Percentiles rank a stretch among this genome's conserved stretches.
Conservation (phyloP, 2,329 filamentous ascomycete species). For the Aspergillus tanneri region DNA sequence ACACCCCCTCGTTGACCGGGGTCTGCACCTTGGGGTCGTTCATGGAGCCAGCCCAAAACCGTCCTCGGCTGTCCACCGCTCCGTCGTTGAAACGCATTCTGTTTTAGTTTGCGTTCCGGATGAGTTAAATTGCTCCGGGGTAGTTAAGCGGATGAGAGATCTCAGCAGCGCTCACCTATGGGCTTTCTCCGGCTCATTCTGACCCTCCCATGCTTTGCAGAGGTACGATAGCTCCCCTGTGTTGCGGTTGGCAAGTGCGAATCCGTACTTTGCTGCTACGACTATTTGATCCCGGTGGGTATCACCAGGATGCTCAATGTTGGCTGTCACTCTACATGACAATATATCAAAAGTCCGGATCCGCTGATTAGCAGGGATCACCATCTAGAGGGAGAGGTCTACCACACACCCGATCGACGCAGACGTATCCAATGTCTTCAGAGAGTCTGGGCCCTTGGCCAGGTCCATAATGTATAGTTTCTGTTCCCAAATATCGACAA, state of each 20-base stretch:
- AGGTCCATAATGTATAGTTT: constrained; percentile 72
- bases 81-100: constrained; percentile 73
- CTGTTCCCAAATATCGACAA: constrained; percentile 72
- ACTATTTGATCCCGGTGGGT: constrained; percentile 62
- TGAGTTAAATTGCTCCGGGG: constrained; percentile 11
- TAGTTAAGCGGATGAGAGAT: neutral
- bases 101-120: constrained; percentile 13
- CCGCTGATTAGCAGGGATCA: constrained; percentile 41
- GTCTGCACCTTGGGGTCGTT: constrained; percentile 70
- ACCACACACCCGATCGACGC: constrained; percentile 53
- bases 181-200: constrained; percentile 48
- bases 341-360: too few species aligned
- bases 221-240: constrained; percentile 58
- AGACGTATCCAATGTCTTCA: constrained; percentile 57
- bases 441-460: constrained; percentile 59
- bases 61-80: constrained; percentile 72
- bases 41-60: constrained; percentile 86
- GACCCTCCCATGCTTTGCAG: constrained; percentile 55
- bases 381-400: neutral
- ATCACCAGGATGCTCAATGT: constrained; percentile 64
- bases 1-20: constrained; percentile 57
- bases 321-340: constrained; percentile 71
- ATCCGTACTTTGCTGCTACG: constrained; percentile 76
- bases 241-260: constrained; percentile 70
- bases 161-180: constrained; percentile 41